Evolutionary conservation across 2,329 filamentous ascomycete species (phyloP).

Genomic region (Hymenoscyphus salicellus): DNA sequence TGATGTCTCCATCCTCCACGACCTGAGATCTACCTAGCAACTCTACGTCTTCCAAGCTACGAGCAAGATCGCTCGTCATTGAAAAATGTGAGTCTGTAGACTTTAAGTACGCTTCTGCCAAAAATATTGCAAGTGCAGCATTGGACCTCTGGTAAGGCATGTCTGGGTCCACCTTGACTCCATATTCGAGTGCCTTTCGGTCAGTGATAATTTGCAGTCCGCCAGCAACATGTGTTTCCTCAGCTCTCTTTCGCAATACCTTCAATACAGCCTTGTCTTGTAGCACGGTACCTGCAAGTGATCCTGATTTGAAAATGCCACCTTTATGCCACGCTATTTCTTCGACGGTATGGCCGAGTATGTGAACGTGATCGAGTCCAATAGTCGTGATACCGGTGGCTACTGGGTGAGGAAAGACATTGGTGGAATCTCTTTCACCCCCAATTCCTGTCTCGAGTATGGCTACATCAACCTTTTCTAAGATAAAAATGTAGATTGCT

Average conservation of each 20-base stretch:
- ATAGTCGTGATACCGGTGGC: constrained; percentile 60
- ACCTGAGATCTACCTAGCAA: constrained; percentile 76
- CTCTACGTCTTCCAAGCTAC: background rate
- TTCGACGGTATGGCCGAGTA: constrained; percentile 58
- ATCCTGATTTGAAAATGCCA: constrained; percentile 62
- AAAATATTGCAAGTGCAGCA: constrained; percentile 46
- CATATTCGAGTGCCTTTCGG: constrained; percentile 14
- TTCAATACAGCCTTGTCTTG: constrained; percentile 46
- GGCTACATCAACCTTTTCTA: constrained; percentile 58
- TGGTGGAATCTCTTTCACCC: constrained; percentile 66
- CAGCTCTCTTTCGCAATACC: constrained; percentile 50
- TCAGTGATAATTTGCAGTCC: constrained; percentile 31
- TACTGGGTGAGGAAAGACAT: constrained; percentile 55
- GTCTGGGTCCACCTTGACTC: constrained; percentile 38
- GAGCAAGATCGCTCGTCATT: background rate
- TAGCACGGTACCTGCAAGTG: constrained; percentile 56
- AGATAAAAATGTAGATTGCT: constrained; percentile 62
- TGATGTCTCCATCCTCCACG: constrained; percentile 43
- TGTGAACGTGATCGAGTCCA: constrained; percentile 63
- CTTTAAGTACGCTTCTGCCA: constrained; percentile 48
- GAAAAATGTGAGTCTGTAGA: background rate
- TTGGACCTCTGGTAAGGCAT: constrained; percentile 53
- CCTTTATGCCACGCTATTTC: constrained; percentile 72
- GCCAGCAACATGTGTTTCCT: constrained; percentile 42
- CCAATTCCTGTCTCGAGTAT: constrained; percentile 67